Conservation (phyloP, 257 asterid species). For the Fraxinus anomala region DNA sequence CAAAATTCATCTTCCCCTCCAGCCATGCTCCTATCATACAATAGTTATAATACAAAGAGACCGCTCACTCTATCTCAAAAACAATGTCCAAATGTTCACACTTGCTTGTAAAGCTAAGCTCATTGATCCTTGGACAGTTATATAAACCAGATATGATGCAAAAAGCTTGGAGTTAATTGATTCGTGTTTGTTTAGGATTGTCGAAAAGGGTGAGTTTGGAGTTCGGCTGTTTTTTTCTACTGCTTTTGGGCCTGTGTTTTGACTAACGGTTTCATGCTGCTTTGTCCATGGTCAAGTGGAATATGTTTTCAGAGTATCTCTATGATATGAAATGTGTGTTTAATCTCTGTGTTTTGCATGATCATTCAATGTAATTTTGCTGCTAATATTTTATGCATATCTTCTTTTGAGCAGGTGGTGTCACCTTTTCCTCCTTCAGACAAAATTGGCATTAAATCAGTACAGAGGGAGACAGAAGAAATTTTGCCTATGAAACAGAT, state of each 20-base stretch:
- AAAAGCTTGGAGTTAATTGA: background rate
- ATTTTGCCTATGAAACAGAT: conserved; percentile 93
- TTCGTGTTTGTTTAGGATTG: background rate
- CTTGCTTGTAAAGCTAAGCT: background rate
- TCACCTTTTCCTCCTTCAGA: conserved; percentile 99
- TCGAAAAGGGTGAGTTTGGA: background rate
- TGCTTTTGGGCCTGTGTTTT: background rate
- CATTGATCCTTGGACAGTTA: background rate
- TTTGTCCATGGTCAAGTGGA: background rate
- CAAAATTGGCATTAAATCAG: conserved; percentile 92
- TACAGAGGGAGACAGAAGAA: conserved; percentile 93
- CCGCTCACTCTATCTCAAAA: background rate
- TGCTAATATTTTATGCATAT: conserved; percentile 20
- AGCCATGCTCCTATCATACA: background rate
- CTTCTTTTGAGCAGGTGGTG: conserved; percentile 55
- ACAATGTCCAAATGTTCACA: background rate
- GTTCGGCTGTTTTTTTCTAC: background rate
- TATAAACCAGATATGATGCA: background rate
- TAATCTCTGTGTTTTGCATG: background rate
- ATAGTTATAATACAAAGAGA: background rate
- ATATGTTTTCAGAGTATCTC: background rate
- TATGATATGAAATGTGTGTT: background rate
- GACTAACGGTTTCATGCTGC: conserved; percentile 8
- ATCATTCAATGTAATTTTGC: background rate
- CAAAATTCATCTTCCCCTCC: background rate